Evolutionary conservation across 2,329 filamentous ascomycete species (phyloP).

Genomic region (Phaeosphaeria sp.): DNA sequence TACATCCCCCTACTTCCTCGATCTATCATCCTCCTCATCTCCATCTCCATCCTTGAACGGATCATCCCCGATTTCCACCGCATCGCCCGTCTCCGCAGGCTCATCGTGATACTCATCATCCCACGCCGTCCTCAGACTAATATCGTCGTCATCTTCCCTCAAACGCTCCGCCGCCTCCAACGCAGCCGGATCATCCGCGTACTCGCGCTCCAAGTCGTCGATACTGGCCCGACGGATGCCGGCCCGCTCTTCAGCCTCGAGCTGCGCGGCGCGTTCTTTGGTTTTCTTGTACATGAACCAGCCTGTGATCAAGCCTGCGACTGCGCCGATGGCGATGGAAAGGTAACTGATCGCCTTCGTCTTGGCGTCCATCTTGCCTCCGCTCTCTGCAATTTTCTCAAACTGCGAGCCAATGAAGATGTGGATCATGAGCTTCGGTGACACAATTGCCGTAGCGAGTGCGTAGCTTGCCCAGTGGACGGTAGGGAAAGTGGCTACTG

Average conservation of each 20-base stretch:
- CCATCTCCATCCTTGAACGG: slow-evolving; percentile 54
- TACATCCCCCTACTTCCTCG: slow-evolving; percentile 6
- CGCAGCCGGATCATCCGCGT: slow-evolving; percentile 55
- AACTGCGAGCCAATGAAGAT: slow-evolving; percentile 90
- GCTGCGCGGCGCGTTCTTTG: slow-evolving; percentile 56
- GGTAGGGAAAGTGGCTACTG: slow-evolving; percentile 90
- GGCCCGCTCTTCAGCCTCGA: slow-evolving; percentile 56
- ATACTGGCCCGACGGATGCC: slow-evolving; percentile 38
- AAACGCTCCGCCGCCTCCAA: slow-evolving; percentile 48
- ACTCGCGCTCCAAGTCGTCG: slow-evolving; percentile 49
- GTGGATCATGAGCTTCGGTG: slow-evolving; percentile 88
- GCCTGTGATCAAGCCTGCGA: slow-evolving; percentile 77
- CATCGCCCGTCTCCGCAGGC: slow-evolving; percentile 50
- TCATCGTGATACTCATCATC: slow-evolving; percentile 53
- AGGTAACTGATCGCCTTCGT: slow-evolving; percentile 85
- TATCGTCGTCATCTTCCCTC: slow-evolving; percentile 60
- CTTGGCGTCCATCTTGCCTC: slow-evolving; percentile 79
- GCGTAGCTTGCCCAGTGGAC: slow-evolving; percentile 79
- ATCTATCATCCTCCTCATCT: slow-evolving; percentile 28
- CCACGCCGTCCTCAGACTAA: slow-evolving; percentile 59
- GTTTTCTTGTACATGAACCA: slow-evolving; percentile 80
- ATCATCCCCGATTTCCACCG: slow-evolving; percentile 49
- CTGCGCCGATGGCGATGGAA: slow-evolving; percentile 75
- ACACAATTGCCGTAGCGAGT: slow-evolving; percentile 80
- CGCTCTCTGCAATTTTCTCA: slow-evolving; percentile 80